Evolutionary conservation across 2,329 filamentous ascomycete genomes (phyloP), one percentile per base, ranked within the genome.

Genomic region (Diaporthe citri): DNA sequence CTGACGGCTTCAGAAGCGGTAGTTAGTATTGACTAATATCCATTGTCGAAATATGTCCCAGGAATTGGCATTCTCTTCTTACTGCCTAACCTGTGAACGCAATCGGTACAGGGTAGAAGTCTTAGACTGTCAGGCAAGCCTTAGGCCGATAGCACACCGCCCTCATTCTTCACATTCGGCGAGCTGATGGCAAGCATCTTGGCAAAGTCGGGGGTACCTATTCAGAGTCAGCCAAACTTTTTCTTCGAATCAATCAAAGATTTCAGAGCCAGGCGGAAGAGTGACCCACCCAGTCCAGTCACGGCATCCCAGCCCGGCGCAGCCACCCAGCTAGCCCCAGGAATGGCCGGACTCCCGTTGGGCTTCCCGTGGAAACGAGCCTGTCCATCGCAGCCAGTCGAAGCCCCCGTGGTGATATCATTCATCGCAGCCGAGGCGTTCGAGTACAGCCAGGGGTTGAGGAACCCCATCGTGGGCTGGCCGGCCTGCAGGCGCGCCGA

Each of bases 391-490:
- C 76, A 77, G 1, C 76, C 76, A 2, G 67, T 43, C 39, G 78
- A 76, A 79, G 83, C 83, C 17, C 82, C 83, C 5, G 74, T 74
- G 1, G 79, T 81, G 59, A 84, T 78, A 72, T 85, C 83, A 1
- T 79, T 82, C n/a, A 85, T 78, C 3, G 78, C 79, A 10, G 77
- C 62, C 2, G 74, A 72, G 22, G 74, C 77, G 3, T 51, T 48
- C 10, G 59, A 57, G 75, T 88, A 88, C 12, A 89, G 79, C 82
- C 85, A 88, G 3, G 87, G 87, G 77, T 88, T 89, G 41, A 89
- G 75, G 76, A 88, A 89, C 2, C 87, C 86, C 57, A 88, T 80
- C 1, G 80, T 77, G 9, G 84, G 78, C 78, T 86, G 86, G 2
- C 86, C 86, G 28, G 84, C 82, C 8, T 84, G 80, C 17, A 91